Conservation (phyloP, 2,329 filamentous ascomycete genomes). For the Fusarium tanahbumbuense region DNA sequence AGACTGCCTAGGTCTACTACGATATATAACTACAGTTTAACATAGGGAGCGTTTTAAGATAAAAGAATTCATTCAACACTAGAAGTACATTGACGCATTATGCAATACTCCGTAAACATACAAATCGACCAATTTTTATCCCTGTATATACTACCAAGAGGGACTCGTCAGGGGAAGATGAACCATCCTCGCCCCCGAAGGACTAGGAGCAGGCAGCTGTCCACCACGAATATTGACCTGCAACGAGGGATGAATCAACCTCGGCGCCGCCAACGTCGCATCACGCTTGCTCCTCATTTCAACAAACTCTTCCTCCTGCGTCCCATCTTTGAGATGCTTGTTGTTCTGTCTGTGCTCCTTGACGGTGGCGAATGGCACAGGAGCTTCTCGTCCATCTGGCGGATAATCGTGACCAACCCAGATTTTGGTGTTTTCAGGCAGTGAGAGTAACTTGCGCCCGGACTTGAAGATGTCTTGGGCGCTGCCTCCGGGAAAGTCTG, state of each 20-base stretch:
- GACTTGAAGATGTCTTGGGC: conserved; percentile 59
- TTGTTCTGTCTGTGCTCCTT: conserved; percentile 59
- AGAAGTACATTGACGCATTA: not conserved
- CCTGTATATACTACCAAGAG: not conserved
- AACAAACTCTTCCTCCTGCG: conserved; percentile 59
- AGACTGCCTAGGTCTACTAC: no score
- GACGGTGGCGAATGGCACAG: conserved; percentile 59
- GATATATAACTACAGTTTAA: no score
- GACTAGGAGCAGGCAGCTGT: conserved; percentile 52
- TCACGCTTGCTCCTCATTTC: conserved; percentile 58
- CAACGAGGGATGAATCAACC: conserved; percentile 61
- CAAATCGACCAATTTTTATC: not conserved
- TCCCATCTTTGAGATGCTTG: conserved; percentile 59
- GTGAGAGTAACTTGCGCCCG: conserved; percentile 54
- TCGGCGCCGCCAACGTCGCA: conserved; percentile 55
- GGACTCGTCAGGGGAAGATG: conserved; percentile 49
- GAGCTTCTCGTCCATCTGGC: conserved; percentile 50
- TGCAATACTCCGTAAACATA: not conserved
- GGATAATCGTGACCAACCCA: conserved; percentile 68
- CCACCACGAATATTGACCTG: conserved; percentile 66
- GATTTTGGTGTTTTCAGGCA: conserved; percentile 59
- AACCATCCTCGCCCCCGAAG: conserved; percentile 49
- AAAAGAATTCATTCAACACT: fast-evolving
- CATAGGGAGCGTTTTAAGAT: not conserved
- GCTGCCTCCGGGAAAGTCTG: conserved; percentile 66